Percentiles rank a stretch among this genome's conserved stretches.
Conservation (phyloP, 1,284 basidiomycete genomes). For the Boletus sp. region DNA sequence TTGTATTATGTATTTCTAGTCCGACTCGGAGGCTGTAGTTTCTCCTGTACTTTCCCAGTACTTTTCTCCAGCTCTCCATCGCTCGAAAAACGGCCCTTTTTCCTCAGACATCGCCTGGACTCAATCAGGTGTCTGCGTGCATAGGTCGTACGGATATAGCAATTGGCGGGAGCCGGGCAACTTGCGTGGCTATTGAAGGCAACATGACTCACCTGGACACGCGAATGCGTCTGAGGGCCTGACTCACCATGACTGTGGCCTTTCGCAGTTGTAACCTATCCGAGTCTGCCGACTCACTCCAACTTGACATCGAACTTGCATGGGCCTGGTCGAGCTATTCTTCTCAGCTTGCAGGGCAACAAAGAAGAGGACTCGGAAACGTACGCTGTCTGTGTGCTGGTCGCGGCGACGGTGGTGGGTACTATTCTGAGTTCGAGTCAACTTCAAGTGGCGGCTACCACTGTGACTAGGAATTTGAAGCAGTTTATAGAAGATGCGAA, state of each 20-base stretch:
- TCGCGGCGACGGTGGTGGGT: too few relatives aligned
- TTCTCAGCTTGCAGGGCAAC: background rate
- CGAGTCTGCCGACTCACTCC: background rate
- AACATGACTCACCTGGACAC: too few relatives aligned
- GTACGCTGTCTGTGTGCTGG: background rate
- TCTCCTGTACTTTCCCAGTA: background rate
- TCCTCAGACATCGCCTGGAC: background rate
- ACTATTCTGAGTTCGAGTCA: too few relatives aligned
- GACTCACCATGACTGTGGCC: background rate
- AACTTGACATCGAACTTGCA: background rate
- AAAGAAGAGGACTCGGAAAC: background rate
- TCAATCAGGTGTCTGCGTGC: too few relatives aligned
- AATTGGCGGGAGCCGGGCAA: background rate
- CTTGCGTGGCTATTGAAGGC: background rate
- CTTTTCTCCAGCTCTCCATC: background rate
- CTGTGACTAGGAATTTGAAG: background rate
- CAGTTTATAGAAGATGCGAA: background rate
- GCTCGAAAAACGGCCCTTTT: background rate
- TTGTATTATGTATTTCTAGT: background rate
- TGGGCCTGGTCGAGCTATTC: background rate
- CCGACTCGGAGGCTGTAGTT: too few relatives aligned
- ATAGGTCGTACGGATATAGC: too few relatives aligned
- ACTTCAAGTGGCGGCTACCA: too few relatives aligned
- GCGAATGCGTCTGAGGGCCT: too few relatives aligned
- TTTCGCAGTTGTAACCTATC: background rate